phyloP scores from a whole-genome alignment of 495 filamentous ascomycete species.

The Penicillium bovifimosum region DNA sequence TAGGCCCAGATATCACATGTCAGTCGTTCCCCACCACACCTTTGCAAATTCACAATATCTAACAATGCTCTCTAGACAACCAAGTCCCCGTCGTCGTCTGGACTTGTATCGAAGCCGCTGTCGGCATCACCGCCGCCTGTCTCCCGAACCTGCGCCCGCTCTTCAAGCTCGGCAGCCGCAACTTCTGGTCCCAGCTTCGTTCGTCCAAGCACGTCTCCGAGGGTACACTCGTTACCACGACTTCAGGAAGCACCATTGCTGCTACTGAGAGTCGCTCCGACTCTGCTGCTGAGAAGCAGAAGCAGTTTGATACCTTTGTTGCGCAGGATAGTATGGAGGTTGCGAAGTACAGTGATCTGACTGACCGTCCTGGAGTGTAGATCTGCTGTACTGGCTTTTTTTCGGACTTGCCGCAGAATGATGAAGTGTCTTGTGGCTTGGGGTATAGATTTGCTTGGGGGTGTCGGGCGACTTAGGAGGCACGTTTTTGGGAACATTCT shows the following conservation, averaged over 20 bases:
- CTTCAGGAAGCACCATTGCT: conserved; percentile 1
- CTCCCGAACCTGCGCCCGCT: conserved; percentile 24
- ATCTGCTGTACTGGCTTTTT: background rate
- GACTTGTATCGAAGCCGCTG: conserved; percentile 25
- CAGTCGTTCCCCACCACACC: background rate
- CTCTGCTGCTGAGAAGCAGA: background rate
- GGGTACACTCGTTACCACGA: conserved; percentile 6
- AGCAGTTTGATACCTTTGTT: conserved; percentile 6
- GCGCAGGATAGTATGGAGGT: conserved; percentile 11
- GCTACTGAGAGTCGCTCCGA: background rate
- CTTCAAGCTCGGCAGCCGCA: conserved; percentile 13
- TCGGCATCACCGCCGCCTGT: conserved; percentile 25
- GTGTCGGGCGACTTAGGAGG: background rate
- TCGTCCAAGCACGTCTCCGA: conserved; percentile 12
- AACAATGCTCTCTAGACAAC: conserved; percentile 13
- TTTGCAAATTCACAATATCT: background rate
- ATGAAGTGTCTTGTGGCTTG: too few species aligned
- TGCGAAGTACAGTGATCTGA: conserved; percentile 9
- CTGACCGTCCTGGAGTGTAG: background rate
- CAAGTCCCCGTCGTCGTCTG: conserved; percentile 26
- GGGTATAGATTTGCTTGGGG: background rate
- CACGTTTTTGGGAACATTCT: background rate
- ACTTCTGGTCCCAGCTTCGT: conserved; percentile 23
- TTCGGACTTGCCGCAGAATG: too few species aligned
- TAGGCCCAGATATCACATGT: conserved; percentile 24